Evolutionary conservation across 345 rosid genomes (phyloP).

Genomic region (Conringia planisiliqua): DNA sequence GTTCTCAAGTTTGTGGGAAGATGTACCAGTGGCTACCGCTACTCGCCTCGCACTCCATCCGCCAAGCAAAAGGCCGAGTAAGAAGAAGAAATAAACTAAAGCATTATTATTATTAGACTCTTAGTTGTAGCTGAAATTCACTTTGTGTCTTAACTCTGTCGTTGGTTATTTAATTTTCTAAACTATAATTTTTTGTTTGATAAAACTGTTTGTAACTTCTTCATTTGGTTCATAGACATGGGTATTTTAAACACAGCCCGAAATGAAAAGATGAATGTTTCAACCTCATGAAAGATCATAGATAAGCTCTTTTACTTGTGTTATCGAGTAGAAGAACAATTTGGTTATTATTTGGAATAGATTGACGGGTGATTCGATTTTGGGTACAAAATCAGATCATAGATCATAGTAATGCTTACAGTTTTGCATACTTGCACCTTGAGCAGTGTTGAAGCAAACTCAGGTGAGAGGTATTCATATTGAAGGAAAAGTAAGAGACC

Average conservation of each 20-base stretch:
- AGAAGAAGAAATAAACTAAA: conserved; percentile 19
- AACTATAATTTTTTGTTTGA: conserved; percentile 5
- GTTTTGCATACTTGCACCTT: background rate
- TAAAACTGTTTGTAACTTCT: background rate
- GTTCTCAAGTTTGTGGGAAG: conserved; percentile 81
- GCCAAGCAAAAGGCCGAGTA: conserved; percentile 62
- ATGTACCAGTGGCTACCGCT: conserved; percentile 41
- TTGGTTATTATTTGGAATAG: background rate
- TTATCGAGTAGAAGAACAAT: background rate
- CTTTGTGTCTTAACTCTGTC: background rate
- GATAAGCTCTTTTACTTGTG: background rate
- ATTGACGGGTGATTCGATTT: background rate
- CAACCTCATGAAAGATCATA: background rate
- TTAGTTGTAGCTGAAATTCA: conserved; percentile 15
- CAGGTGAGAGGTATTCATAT: too few species aligned
- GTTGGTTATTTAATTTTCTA: background rate
- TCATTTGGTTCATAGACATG: background rate
- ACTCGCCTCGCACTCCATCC: conserved; percentile 24
- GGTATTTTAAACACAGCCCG: background rate
- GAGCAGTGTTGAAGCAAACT: background rate
- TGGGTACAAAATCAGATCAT: background rate
- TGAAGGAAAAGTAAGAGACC: too few species aligned
- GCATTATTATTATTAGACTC: conserved; percentile 1
- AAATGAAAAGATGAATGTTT: background rate
- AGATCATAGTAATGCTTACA: background rate